A percentile compares a stretch with the other conserved stretches of the same genome.
Evolutionary conservation across 495 filamentous ascomycete species (phyloP).

Genomic region (Hypoxylon fragiforme): DNA sequence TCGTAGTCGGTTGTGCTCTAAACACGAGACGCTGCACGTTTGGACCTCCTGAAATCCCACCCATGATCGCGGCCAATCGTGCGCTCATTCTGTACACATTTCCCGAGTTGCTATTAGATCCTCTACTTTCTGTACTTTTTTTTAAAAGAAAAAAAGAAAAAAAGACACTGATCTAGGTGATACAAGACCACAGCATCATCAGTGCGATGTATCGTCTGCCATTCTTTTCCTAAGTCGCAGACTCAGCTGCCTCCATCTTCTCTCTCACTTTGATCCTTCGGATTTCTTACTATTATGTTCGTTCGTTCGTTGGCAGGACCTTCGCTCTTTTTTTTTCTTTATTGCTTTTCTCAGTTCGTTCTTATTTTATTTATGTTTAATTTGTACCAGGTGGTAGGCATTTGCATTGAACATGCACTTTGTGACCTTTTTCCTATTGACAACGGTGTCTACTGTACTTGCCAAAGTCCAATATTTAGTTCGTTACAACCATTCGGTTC

Average conservation of each 20-base stretch:
- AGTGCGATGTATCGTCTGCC: conserved; percentile 18
- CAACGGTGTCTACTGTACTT: conserved; percentile 25
- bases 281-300: conserved; percentile 7
- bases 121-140: not conserved
- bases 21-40: conserved; percentile 24
- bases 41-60: conserved; percentile 28
- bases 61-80: conserved; percentile 10
- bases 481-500: conserved; percentile 11
- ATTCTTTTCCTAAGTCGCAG: conserved; percentile 24
- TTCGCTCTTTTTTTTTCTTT: conserved; percentile 27
- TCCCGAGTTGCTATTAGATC: conserved; percentile 8
- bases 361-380: conserved; percentile 11
- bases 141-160: not conserved
- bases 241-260: conserved; percentile 5
- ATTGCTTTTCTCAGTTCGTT: conserved; percentile 5
- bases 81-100: conserved; percentile 20
- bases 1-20: conserved; percentile 16
- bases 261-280: not conserved
- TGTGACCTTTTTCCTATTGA: conserved; percentile 19
- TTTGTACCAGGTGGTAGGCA: conserved; percentile 15
- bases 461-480: conserved; percentile 42
- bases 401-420: conserved; percentile 34
- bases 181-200: not conserved
- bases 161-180: conserved; percentile 8
- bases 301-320: conserved; percentile 23